These are phyloP conservation scores for Debaryomyces castellii DNA, from an alignment of 805 yeast genomes.

Conservation along the genomic window DNA sequence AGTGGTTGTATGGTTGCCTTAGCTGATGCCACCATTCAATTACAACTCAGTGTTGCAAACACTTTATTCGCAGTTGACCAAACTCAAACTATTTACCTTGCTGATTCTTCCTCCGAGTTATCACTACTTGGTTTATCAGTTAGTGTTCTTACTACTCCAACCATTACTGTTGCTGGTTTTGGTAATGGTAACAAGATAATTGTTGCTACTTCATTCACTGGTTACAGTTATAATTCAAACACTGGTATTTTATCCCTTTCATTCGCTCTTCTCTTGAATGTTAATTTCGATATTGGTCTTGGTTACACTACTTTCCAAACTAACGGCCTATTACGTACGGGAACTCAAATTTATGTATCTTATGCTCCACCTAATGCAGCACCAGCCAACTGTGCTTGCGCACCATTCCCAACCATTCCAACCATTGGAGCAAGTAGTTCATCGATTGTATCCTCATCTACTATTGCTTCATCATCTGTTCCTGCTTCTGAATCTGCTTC, in stretches of 20 bases:
- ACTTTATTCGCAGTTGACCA: constrained; percentile 12
- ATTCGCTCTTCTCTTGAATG: not conserved
- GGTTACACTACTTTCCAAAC: constrained; percentile 5
- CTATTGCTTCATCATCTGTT: not conserved
- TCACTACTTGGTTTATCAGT: constrained; percentile 12
- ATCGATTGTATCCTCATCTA: not conserved
- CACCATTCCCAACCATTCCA: constrained; percentile 4
- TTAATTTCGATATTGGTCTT: constrained; percentile 7
- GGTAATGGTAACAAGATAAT: constrained; percentile 24
- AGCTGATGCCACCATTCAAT: constrained; percentile 7
- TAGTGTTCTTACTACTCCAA: constrained; percentile 8
- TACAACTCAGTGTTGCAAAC: constrained; percentile 6
- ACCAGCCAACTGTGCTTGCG: constrained; percentile 2
- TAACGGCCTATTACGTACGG: not conserved
- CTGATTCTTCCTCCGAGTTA: constrained; percentile 15
- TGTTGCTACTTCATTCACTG: constrained; percentile 1
- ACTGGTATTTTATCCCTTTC: constrained; percentile 21
- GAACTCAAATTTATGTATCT: not conserved
- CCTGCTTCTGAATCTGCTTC: not conserved
- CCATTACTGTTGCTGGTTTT: constrained; percentile 23
- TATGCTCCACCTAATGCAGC: constrained; percentile 1
- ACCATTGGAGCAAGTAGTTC: not conserved
- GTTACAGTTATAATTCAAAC: constrained; percentile 7
- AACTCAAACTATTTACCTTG: constrained; percentile 18
- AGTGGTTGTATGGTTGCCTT: constrained; percentile 27